Percentiles rank a stretch among this genome's conserved stretches.
Conservation (phyloP, 257 asterid species). For the Parsonsia alboflavescens region DNA sequence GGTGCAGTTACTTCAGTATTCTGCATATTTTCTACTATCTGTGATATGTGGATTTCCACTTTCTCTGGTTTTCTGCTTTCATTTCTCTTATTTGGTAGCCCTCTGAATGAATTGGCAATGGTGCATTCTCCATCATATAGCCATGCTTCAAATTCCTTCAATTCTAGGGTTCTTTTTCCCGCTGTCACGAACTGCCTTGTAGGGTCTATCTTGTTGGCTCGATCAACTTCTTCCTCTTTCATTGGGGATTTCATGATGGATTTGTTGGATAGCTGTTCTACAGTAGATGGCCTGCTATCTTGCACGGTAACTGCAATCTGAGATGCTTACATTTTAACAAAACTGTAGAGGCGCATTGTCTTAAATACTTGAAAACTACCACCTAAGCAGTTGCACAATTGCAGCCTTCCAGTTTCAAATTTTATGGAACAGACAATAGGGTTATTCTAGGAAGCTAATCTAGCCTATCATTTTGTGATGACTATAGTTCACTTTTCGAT, state of each 20-base stretch:
- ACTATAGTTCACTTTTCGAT: neutral
- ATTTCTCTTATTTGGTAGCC: conserved; percentile 19
- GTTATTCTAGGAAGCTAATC: neutral
- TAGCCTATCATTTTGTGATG: conserved; percentile 6
- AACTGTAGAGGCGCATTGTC: neutral
- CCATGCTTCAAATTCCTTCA: conserved; percentile 16
- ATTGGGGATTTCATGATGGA: conserved; percentile 17
- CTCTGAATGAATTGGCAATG: conserved; percentile 13
- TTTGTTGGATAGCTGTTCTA: conserved; percentile 18
- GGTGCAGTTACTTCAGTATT: conserved; percentile 16
- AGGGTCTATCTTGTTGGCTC: conserved; percentile 12
- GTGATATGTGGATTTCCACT: conserved; percentile 17
- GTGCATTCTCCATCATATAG: conserved; percentile 18
- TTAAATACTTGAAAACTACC: conserved; percentile 1
- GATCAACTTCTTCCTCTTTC: conserved; percentile 14
- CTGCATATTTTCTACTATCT: conserved; percentile 16
- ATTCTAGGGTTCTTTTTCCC: conserved; percentile 13
- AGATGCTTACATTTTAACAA: conserved; percentile 7
- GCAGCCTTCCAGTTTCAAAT: neutral
- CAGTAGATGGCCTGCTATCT: conserved; percentile 18
- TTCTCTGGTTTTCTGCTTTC: conserved; percentile 13
- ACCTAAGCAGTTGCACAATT: too few relatives aligned
- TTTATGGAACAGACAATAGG: neutral
- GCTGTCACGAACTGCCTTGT: conserved; percentile 5
- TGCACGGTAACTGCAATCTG: conserved; percentile 27